Evolutionary conservation across 1,284 basidiomycete species (phyloP).

Genomic region (Ganoderma sp.): DNA sequence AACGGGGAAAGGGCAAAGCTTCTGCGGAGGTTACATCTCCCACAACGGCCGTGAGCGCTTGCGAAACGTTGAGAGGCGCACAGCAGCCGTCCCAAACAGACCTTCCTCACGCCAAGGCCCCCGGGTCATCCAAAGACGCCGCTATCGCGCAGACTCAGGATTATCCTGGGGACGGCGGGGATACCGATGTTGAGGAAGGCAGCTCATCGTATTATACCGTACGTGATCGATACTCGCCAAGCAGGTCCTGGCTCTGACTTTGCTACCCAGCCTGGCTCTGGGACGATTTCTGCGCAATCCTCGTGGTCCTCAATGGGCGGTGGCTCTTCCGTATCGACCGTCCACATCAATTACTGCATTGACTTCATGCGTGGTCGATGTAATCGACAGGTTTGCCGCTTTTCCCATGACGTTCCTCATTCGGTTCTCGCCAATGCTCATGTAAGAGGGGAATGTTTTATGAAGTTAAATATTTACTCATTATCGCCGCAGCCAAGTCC

Average conservation of each 20-base stretch:
- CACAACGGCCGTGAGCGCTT: background rate
- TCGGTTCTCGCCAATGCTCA: background rate
- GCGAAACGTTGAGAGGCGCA: background rate
- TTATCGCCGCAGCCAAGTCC: background rate
- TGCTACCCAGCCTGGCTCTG: background rate
- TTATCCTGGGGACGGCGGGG: background rate
- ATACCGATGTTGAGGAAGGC: slow-evolving; percentile 11
- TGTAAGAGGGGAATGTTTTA: background rate
- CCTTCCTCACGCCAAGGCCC: background rate
- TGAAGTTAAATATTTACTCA: background rate
- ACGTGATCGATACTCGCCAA: background rate
- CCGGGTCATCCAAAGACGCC: background rate
- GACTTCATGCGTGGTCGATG: slow-evolving; percentile 22
- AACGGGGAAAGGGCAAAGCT: background rate
- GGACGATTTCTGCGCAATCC: slow-evolving; percentile 10
- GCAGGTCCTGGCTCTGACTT: background rate
- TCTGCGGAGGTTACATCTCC: background rate
- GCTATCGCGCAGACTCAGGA: background rate
- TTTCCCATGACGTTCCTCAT: slow-evolving; percentile 16
- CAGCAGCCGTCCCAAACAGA: background rate
- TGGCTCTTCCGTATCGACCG: slow-evolving; percentile 7
- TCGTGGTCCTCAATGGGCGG: slow-evolving; percentile 13
- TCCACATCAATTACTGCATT: slow-evolving; percentile 7
- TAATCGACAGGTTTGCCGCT: slow-evolving; percentile 12
- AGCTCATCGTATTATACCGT: slow-evolving; percentile 18